Evolutionary conservation across 208 protist genomes (phyloP), one percentile per base, ranked within the genome.

Genomic region (Perkinsela sp.): DNA sequence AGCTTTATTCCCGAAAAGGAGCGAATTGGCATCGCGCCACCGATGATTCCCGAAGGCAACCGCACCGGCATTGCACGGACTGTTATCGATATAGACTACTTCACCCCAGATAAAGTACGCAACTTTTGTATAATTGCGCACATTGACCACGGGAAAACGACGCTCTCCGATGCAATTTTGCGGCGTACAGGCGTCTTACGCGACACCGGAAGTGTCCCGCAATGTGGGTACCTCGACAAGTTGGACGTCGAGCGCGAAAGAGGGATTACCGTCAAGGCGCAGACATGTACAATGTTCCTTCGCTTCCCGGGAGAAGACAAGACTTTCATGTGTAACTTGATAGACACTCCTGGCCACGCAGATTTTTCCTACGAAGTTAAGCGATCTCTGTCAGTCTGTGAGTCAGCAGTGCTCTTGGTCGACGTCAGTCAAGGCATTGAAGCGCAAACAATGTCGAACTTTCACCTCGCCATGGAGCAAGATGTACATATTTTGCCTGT

Each of bases 311-410:
- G 30, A 31, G 2, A 16, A 31, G 13, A 68, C 69, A 6, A 1
- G 2, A 16, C 22, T 2, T 96, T 88, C 71, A 69, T 97, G 1
- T 71, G 96, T n/a, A 97, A 97, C 73, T 83, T 97, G 15, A 96
- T 97, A 72, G 94, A 97, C 77, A 96, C 83, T 1, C 86, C 88
- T 0, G 95, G 95, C 0, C 95, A 98, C 78, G 93, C 97, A 0
- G 95, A 98, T 77, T 98, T 98, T 65, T 95, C 96, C 78, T 96
- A 97, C 74, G 83, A 94, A 72, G 88, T 98, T 1, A 93, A 85
- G 2, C 84, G 94, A 67, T 94, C 89, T 32, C 77, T 98, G 15
- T 78, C 79, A 48, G 95, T 94, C 28, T 95, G 82, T 29, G 79
- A 92, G 71, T 87, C 83, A 1, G 90, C 79, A 1, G 65, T 90